A percentile compares a stretch with the other conserved stretches of the same genome.
These are phyloP conservation scores for Colletotrichum plurivorum DNA, from an alignment of 2,329 filamentous ascomycete genomes.

Conservation along the genomic window DNA sequence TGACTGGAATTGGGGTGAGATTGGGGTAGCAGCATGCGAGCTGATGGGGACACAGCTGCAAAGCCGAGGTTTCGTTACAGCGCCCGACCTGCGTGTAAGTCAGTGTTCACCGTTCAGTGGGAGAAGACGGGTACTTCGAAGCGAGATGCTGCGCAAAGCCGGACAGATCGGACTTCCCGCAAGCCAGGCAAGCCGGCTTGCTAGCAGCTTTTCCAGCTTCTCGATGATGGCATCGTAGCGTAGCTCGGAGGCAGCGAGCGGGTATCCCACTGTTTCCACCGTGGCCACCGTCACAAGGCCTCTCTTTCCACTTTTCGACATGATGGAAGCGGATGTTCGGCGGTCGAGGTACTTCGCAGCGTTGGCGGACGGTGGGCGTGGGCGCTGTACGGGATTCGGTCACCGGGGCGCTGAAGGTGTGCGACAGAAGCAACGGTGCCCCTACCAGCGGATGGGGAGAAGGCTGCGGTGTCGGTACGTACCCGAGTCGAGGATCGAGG, in stretches of 20 bases:
- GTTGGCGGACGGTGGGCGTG: conserved; percentile 25
- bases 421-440: conserved; percentile 9
- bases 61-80: conserved; percentile 10
- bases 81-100: background rate
- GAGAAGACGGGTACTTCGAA: conserved; percentile 21
- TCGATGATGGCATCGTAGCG: conserved; percentile 18
- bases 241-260: background rate
- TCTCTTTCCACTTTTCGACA: conserved; percentile 24
- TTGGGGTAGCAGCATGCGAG: background rate
- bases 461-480: conserved; percentile 7
- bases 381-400: background rate
- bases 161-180: background rate
- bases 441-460: conserved; percentile 12
- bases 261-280: conserved; percentile 12
- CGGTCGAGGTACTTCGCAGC: conserved; percentile 10
- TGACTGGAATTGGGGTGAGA: conserved; percentile 10
- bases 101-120: background rate
- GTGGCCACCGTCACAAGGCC: conserved; percentile 1
- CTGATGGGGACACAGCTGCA: conserved; percentile 8
- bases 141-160: background rate
- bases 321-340: conserved; percentile 19
- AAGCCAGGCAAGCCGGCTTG: conserved; percentile 8
- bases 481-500: background rate
- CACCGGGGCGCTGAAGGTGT: background rate
- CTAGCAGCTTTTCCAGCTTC: background rate